Percentiles rank a stretch among this genome's conserved stretches.
These are phyloP conservation scores for Hysterium pulicare DNA, from an alignment of 2,329 filamentous ascomycete genomes.

Conservation along the genomic window DNA sequence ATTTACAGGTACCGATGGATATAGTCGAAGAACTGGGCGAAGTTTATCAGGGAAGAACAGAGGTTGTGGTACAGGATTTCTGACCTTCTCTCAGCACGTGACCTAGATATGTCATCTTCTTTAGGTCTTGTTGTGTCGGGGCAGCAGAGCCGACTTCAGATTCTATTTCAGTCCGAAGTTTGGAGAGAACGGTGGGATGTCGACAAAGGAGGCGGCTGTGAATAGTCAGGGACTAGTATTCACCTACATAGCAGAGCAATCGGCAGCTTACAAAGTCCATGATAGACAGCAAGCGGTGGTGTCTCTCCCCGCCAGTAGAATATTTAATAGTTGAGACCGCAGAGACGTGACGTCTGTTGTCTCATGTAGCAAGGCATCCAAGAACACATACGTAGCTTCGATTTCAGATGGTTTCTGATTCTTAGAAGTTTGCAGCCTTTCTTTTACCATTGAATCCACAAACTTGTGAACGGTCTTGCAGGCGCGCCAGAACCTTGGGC, in stretches of 20 bases:
- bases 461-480: slow-evolving; percentile 7
- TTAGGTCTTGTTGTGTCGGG: slow-evolving; percentile 13
- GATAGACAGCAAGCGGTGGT: slow-evolving; percentile 78
- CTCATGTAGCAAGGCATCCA: slow-evolving; percentile 75
- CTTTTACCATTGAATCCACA: slow-evolving; percentile 21
- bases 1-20: slow-evolving; percentile 33
- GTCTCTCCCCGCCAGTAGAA: slow-evolving; percentile 80
- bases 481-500: slow-evolving; percentile 11
- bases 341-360: slow-evolving; percentile 66
- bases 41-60: not conserved
- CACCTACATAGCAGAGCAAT: no score
- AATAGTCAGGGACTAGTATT: not conserved
- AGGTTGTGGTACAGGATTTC: not conserved
- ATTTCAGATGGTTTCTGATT: slow-evolving; percentile 7
- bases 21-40: slow-evolving; percentile 23
- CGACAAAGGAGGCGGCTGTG: slow-evolving; percentile 28
- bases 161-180: slow-evolving; percentile 37
- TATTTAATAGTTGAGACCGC: slow-evolving; percentile 76
- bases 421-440: slow-evolving; percentile 28
- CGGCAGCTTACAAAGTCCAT: slow-evolving; percentile 80
- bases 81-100: slow-evolving; percentile 29
- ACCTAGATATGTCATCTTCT: slow-evolving; percentile 30
- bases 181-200: slow-evolving; percentile 32
- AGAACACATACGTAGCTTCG: slow-evolving; percentile 64
- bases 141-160: not conserved